A percentile compares a stretch with the other conserved stretches of the same genome.
Conservation (phyloP, 352 stramenopile genomes). For the Pythium brachiatum region DNA sequence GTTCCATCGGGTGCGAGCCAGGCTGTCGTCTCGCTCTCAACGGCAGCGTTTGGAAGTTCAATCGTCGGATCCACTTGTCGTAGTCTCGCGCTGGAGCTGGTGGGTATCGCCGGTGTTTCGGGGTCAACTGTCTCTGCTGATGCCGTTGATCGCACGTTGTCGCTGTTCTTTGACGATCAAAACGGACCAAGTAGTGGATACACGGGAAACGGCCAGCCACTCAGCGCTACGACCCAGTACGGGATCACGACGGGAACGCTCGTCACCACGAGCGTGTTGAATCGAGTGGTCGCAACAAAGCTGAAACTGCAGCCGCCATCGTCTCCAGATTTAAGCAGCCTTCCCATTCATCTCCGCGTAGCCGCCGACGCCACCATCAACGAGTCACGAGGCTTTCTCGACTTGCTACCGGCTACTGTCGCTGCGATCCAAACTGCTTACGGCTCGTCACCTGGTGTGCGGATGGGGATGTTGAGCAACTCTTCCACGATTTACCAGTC, state of each 20-base stretch:
- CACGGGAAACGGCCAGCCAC: neutral
- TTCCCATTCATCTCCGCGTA: conserved; percentile 49
- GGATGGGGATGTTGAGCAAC: conserved; percentile 11
- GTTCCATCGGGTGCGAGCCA: conserved; percentile 4
- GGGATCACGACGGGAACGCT: neutral
- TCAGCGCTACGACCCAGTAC: conserved; percentile 26
- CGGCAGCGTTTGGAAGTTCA: neutral
- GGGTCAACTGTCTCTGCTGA: conserved; percentile 15
- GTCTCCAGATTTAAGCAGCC: conserved; percentile 22
- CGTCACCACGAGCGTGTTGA: conserved; percentile 27
- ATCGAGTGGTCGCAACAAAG: conserved; percentile 35
- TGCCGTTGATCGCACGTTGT: conserved; percentile 28
- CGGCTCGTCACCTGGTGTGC: neutral
- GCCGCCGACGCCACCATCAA: conserved; percentile 31
- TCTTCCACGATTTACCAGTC: conserved; percentile 6
- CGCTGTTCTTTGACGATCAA: conserved; percentile 52
- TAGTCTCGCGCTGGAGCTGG: conserved; percentile 34
- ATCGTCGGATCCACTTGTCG: conserved; percentile 26
- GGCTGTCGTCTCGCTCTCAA: conserved; percentile 1
- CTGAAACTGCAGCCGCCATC: conserved; percentile 28
- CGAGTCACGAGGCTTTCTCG: conserved; percentile 5
- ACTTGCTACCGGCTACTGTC: conserved; percentile 33
- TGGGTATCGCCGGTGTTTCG: conserved; percentile 16
- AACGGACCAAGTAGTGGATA: conserved; percentile 24
- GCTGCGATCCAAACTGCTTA: conserved; percentile 8